These are phyloP conservation scores for Davidsoniella virescens DNA, from an alignment of 2,329 filamentous ascomycete species.

Conservation along the genomic window DNA sequence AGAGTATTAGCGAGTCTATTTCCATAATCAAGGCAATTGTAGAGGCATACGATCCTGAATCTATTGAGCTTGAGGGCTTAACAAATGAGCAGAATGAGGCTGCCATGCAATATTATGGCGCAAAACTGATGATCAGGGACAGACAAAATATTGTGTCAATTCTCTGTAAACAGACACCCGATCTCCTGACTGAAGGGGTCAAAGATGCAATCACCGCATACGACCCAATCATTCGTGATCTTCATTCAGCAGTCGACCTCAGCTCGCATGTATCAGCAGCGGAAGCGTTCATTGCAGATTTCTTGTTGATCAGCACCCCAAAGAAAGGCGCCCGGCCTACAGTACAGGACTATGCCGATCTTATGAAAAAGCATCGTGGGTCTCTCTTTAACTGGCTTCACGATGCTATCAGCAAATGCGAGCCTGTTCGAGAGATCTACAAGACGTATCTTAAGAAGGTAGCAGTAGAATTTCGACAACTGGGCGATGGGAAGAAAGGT, in stretches of 20 bases:
- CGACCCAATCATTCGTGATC: conserved; percentile 54
- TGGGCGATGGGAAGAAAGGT: background rate
- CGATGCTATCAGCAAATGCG: conserved; percentile 27
- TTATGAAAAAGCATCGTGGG: conserved; percentile 47
- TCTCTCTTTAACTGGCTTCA: conserved; percentile 56
- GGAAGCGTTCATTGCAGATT: conserved; percentile 53
- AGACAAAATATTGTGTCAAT: conserved; percentile 52
- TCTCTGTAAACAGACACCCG: conserved; percentile 52
- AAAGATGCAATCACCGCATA: conserved; percentile 50
- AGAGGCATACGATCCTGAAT: conserved; percentile 30
- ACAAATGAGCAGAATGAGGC: conserved; percentile 9
- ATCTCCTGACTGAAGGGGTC: conserved; percentile 54
- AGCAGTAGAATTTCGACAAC: conserved; percentile 6
- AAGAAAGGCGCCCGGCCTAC: conserved; percentile 31
- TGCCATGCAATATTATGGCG: conserved; percentile 34
- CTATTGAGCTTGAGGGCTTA: conserved; percentile 15
- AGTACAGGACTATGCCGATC: conserved; percentile 54
- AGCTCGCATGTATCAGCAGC: conserved; percentile 50
- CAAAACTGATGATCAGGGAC: conserved; percentile 55
- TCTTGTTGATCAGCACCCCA: conserved; percentile 31
- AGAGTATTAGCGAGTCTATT: conserved; percentile 31
- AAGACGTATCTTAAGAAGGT: conserved; percentile 8
- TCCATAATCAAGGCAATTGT: conserved; percentile 57
- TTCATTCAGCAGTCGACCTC: conserved; percentile 58
- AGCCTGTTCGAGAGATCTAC: conserved; percentile 6